Conservation (phyloP, 2,329 filamentous ascomycete species). For the Penicillium sp. region DNA sequence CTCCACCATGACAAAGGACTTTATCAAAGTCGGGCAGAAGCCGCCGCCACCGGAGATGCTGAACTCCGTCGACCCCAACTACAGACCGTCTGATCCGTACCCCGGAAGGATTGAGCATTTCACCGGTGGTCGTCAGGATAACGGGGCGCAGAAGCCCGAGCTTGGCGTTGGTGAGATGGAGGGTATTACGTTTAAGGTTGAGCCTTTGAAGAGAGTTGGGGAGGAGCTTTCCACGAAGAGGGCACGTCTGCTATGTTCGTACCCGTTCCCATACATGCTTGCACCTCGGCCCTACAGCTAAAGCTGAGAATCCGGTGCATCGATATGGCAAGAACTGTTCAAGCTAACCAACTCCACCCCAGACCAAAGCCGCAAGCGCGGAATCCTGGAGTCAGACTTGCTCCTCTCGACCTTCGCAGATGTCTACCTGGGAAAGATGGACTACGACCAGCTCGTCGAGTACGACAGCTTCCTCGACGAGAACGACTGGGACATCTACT, state of each 20-base stretch:
- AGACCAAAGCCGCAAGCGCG: conserved; percentile 97
- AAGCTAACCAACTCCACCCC: conserved; percentile 15
- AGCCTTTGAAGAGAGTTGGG: conserved; percentile 80
- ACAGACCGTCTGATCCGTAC: conserved; percentile 58
- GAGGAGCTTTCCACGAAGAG: conserved; percentile 85
- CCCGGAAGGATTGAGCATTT: conserved; percentile 65
- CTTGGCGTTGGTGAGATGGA: conserved; percentile 83
- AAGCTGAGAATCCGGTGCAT: background rate
- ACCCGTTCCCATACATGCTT: background rate
- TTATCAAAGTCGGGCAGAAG: conserved; percentile 59
- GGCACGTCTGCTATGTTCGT: conserved; percentile 71
- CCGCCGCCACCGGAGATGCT: conserved; percentile 61
- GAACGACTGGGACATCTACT: conserved; percentile 99
- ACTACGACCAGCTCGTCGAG: conserved; percentile 68
- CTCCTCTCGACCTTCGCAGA: conserved; percentile 94
- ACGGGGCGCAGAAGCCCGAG: conserved; percentile 59
- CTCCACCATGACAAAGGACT: conserved; percentile 63
- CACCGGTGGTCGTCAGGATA: conserved; percentile 62
- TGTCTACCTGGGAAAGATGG: conserved; percentile 72
- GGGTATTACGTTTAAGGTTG: conserved; percentile 80
- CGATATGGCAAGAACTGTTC: background rate
- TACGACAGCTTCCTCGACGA: conserved; percentile 95
- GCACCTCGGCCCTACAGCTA: background rate
- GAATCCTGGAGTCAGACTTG: conserved; percentile 92
- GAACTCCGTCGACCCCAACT: conserved; percentile 56